These are phyloP conservation scores for Penicillium bovifimosum DNA, from an alignment of 495 filamentous ascomycete species.

Conservation along the genomic window DNA sequence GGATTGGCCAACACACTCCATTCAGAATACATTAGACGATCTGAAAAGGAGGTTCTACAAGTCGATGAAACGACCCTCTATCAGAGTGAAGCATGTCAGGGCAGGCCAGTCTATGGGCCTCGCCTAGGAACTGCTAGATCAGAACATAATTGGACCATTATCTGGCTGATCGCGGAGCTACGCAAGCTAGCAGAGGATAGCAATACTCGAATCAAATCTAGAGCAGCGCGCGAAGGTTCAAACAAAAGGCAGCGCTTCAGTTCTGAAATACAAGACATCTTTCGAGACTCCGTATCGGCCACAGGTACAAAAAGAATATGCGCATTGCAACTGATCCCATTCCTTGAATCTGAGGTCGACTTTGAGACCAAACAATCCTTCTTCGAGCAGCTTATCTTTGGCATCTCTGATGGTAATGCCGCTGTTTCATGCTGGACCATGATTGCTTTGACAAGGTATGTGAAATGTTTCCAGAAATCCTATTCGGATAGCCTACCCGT, in stretches of 20 bases:
- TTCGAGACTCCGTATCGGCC: slow-evolving; percentile 53
- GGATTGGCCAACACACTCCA: slow-evolving; percentile 57
- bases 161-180: slow-evolving; percentile 38
- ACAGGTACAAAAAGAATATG: slow-evolving; percentile 54
- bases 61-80: slow-evolving; percentile 65
- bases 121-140: slow-evolving; percentile 38
- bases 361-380: slow-evolving; percentile 39
- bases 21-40: slow-evolving; percentile 65
- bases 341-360: slow-evolving; percentile 46
- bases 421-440: slow-evolving; percentile 58
- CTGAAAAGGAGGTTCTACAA: slow-evolving; percentile 67
- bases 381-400: slow-evolving; percentile 44
- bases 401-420: slow-evolving; percentile 52
- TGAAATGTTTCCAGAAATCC: background rate
- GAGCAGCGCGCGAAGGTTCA: slow-evolving; percentile 17
- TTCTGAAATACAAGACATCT: slow-evolving; percentile 53
- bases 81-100: slow-evolving; percentile 19
- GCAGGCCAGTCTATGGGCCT: slow-evolving; percentile 31
- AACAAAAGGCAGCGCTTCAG: slow-evolving; percentile 59
- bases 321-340: slow-evolving; percentile 74
- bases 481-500: too few species aligned
- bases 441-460: slow-evolving; percentile 57
- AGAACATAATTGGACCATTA: slow-evolving; percentile 45
- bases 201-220: slow-evolving; percentile 7
- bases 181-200: slow-evolving; percentile 28